Base-by-base conservation (phyloP, 768 basidiomycete species). In the Tulasnella sp. region DNA sequence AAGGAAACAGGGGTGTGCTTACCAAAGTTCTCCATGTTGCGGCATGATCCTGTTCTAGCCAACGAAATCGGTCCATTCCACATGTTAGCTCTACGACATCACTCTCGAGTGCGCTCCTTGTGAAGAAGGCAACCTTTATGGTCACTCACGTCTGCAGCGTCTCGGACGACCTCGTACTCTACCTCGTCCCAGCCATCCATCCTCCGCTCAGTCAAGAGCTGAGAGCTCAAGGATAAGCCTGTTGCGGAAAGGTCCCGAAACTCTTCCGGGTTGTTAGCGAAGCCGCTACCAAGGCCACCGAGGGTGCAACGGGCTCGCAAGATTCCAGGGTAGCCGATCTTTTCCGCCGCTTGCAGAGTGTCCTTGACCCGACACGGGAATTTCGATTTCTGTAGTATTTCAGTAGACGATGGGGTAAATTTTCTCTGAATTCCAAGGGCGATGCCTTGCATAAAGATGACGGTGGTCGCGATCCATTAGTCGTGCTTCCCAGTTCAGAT, bases 151-250 rank as follows among this genome's bases (percentile, higher is more conserved):
- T 99, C 97, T 67, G 96, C 96, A 76, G 86, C 95, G 79, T 99
- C 97, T 69, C 97, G 91, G 77, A 98, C 97, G 74, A 99, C 97
- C 80, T 99, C 97, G 77, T 98, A 99, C 82, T 99, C 97, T 75
- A 98, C 86, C 82, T 99, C 97, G 80, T 99, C 98, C 97, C 97
- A 99, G 36, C 97, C 97, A 81, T 98, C 98, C 90, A 99, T 92
- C 76, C 91, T 93, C 67, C 95, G 91, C 82, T 98, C 97, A 75
- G 98, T 95, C 72, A 99, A 86, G 59, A 98, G 92, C 80, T 98
- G 97, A 63, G 97, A 96, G 76, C 90, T 91, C 35, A 98, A 84
- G 78, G 89, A 89, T 69, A 99, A 86, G 78, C 90, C 87, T 81
- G 92, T 96, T 29, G 97, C 95, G 52, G 94, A 87, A 29, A 99